phyloP scores from a whole-genome alignment of 495 filamentous ascomycete species.

The Podospora comata region DNA sequence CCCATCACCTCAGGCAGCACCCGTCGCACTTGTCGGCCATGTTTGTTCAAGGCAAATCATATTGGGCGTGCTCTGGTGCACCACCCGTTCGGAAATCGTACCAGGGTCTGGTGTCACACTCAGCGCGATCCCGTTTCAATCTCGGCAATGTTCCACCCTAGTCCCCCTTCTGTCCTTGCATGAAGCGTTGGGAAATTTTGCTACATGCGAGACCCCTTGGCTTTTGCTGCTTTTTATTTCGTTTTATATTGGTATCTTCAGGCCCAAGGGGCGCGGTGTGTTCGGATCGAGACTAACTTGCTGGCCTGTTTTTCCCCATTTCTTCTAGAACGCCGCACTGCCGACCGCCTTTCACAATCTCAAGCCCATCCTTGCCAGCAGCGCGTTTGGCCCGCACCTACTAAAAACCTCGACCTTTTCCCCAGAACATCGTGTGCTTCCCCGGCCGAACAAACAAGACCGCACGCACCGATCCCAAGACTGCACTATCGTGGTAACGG shows the following conservation, averaged over 20 bases:
- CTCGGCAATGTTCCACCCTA: slow-evolving; percentile 44
- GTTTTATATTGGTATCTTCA: slow-evolving; percentile 13
- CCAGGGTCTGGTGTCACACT: slow-evolving; percentile 27
- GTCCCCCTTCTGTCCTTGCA: slow-evolving; percentile 34
- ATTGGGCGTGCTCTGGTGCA: slow-evolving; percentile 15
- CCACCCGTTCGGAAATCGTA: slow-evolving; percentile 27
- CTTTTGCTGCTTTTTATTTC: slow-evolving; percentile 26
- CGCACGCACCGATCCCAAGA: neutral
- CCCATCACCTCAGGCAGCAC: neutral
- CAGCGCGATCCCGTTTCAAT: slow-evolving; percentile 40
- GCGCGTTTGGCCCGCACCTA: neutral
- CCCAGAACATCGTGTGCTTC: neutral
- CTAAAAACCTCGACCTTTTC: neutral
- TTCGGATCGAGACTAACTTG: neutral
- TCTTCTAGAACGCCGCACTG: slow-evolving; percentile 8
- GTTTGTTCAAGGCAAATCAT: slow-evolving; percentile 23
- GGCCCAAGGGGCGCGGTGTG: neutral
- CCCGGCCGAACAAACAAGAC: neutral
- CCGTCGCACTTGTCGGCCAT: slow-evolving; percentile 5
- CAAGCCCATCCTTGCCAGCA: neutral
- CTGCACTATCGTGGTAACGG: neutral
- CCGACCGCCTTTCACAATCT: neutral
- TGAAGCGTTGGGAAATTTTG: slow-evolving; percentile 34
- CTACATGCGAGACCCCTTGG: slow-evolving; percentile 21
- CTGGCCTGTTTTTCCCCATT: slow-evolving; percentile 3